These are phyloP conservation scores for Colletotrichum camelliae DNA, from an alignment of 2,329 filamentous ascomycete species.

Conservation along the genomic window DNA sequence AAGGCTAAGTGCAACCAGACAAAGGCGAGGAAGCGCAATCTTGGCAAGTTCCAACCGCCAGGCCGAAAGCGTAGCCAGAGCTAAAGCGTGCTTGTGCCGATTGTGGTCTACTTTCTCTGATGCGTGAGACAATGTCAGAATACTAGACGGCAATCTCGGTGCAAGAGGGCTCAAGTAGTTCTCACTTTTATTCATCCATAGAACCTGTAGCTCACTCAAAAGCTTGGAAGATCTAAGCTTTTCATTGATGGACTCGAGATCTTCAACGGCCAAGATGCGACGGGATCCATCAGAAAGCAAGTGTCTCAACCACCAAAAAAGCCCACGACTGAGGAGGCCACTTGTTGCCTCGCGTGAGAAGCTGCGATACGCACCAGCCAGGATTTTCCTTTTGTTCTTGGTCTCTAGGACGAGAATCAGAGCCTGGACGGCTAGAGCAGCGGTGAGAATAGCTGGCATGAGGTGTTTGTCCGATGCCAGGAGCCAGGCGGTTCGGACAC, in stretches of 20 bases:
- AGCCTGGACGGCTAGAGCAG: not conserved
- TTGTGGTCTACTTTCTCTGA: not conserved
- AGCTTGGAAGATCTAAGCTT: not conserved
- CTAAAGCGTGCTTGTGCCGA: not conserved
- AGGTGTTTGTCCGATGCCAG: not conserved
- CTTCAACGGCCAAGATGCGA: conserved; percentile 1
- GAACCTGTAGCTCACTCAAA: not conserved
- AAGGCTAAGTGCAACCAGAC: not conserved
- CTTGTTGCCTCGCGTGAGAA: conserved; percentile 2
- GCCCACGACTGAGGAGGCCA: conserved; percentile 1
- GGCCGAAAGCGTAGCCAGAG: not conserved
- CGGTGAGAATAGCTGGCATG: not conserved
- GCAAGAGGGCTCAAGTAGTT: not conserved
- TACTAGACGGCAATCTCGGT: not conserved
- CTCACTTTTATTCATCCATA: not conserved
- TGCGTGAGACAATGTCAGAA: not conserved
- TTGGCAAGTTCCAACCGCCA: not conserved
- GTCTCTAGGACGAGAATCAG: not conserved
- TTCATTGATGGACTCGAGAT: conserved; percentile 3
- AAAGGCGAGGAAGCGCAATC: not conserved
- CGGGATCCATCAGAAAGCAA: not conserved
- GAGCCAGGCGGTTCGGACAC: conserved; percentile 1
- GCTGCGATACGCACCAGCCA: not conserved
- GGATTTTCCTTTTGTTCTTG: not conserved
- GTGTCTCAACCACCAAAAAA: conserved; percentile 7